phyloP scores from a whole-genome alignment of 148 eudicot species.

The Polygonum maritimum region DNA sequence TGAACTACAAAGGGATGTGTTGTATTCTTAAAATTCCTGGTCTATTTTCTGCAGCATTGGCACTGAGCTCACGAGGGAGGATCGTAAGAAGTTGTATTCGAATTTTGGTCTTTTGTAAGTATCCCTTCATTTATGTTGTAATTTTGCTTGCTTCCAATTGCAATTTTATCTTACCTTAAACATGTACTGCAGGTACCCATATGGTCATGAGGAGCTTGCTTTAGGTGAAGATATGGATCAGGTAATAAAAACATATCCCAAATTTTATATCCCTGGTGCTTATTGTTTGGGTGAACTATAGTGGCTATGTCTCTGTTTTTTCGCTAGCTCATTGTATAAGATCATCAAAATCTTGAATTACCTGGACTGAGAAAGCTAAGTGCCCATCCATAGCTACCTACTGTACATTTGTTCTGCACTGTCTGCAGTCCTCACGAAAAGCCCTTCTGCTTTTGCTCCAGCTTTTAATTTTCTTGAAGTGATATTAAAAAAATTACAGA shows the following conservation, averaged over 20 bases:
- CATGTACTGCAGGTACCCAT: slow-evolving; percentile 54
- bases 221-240: slow-evolving; percentile 89
- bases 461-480: background rate
- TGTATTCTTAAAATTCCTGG: background rate
- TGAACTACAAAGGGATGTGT: background rate
- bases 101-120: slow-evolving; percentile 85
- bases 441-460: background rate
- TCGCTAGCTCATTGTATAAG: background rate
- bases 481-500: background rate
- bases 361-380: background rate
- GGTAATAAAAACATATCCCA: slow-evolving; percentile 24
- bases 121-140: background rate
- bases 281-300: background rate
- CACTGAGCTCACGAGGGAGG: slow-evolving; percentile 93
- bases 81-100: slow-evolving; percentile 83
- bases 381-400: background rate
- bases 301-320: background rate
- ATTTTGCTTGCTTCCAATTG: background rate
- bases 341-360: background rate
- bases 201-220: slow-evolving; percentile 94
- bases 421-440: background rate
- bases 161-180: background rate
- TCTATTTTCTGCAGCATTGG: slow-evolving; percentile 58
- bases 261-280: background rate
- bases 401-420: background rate